Conservation (phyloP, 352 stramenopile genomes). For the Globisporangium nunn region DNA sequence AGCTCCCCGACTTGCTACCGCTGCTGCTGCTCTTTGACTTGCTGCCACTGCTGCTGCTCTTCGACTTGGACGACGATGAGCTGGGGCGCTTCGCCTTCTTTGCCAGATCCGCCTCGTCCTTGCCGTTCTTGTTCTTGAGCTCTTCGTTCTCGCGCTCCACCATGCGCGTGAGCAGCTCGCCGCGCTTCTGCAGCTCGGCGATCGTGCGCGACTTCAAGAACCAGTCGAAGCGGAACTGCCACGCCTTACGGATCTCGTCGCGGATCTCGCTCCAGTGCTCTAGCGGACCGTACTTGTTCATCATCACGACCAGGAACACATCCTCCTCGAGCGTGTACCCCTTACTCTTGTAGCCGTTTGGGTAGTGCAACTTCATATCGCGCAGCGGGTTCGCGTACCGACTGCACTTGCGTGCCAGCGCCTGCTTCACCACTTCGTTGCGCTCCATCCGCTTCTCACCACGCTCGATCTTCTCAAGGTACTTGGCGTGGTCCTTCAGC, state of each 20-base stretch:
- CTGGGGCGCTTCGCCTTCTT: slow-evolving; percentile 71
- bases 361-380: slow-evolving; percentile 86
- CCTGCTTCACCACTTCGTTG: slow-evolving; percentile 93
- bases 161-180: slow-evolving; percentile 93
- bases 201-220: slow-evolving; percentile 98
- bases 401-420: slow-evolving; percentile 94
- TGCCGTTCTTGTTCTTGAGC: slow-evolving; percentile 58
- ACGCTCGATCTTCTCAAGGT: slow-evolving; percentile 95
- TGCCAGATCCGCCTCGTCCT: slow-evolving; percentile 70
- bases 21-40: slow-evolving; percentile 52
- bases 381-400: slow-evolving; percentile 90
- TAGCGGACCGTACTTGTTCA: slow-evolving; percentile 97
- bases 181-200: slow-evolving; percentile 95
- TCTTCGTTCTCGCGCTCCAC: slow-evolving; percentile 93
- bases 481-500: slow-evolving; percentile 88
- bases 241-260: slow-evolving; percentile 95
- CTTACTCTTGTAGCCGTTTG: slow-evolving; percentile 90
- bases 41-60: slow-evolving; percentile 43
- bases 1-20: slow-evolving; percentile 17
- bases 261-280: slow-evolving; percentile 95
- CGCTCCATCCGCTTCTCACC: slow-evolving; percentile 95
- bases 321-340: slow-evolving; percentile 97
- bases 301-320: slow-evolving; percentile 97
- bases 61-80: slow-evolving; percentile 57
- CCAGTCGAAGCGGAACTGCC: slow-evolving; percentile 99